Percentiles rank a stretch among this genome's conserved stretches.
These are phyloP conservation scores for Fusarium virguliforme DNA, from an alignment of 2,329 filamentous ascomycete genomes.

Conservation along the genomic window DNA sequence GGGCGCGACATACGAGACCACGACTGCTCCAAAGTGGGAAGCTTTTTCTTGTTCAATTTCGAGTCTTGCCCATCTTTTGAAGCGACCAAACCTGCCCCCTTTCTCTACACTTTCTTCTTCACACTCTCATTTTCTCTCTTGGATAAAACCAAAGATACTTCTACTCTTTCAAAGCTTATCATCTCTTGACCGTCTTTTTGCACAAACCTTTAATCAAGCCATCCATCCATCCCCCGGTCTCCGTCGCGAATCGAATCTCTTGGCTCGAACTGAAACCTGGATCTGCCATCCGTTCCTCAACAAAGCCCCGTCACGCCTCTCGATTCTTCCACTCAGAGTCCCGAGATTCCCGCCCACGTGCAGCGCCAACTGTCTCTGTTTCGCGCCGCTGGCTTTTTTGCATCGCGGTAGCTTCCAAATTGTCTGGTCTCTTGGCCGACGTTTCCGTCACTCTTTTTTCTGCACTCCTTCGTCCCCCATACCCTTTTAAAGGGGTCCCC, in stretches of 20 bases:
- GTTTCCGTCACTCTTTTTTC: constrained; percentile 35
- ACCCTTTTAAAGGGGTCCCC: constrained; percentile 46
- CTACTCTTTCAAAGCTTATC: constrained; percentile 8
- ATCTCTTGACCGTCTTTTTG: constrained; percentile 40
- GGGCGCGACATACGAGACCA: constrained; percentile 26
- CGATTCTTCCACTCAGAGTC: constrained; percentile 19
- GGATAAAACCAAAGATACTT: constrained; percentile 24
- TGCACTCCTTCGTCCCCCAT: constrained; percentile 3
- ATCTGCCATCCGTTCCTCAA: constrained; percentile 37
- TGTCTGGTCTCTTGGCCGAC: constrained; percentile 22
- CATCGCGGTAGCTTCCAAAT: constrained; percentile 9
- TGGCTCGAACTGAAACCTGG: constrained; percentile 34
- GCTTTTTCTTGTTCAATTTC: constrained; percentile 40
- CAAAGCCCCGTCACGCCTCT: constrained; percentile 41
- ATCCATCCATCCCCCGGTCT: constrained; percentile 36
- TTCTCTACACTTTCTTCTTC: constrained; percentile 22
- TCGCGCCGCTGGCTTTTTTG: constrained; percentile 25
- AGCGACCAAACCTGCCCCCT: constrained; percentile 40
- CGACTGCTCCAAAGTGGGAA: constrained; percentile 33
- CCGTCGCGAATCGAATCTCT: constrained; percentile 34
- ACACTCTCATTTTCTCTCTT: constrained; percentile 21
- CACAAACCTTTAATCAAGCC: constrained; percentile 40
- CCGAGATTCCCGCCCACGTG: constrained; percentile 37
- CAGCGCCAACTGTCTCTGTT: constrained; percentile 36
- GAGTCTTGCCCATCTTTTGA: constrained; percentile 22